Conservation (phyloP, 805 yeast species). For the Saccharomycopsis fibuligera region DNA sequence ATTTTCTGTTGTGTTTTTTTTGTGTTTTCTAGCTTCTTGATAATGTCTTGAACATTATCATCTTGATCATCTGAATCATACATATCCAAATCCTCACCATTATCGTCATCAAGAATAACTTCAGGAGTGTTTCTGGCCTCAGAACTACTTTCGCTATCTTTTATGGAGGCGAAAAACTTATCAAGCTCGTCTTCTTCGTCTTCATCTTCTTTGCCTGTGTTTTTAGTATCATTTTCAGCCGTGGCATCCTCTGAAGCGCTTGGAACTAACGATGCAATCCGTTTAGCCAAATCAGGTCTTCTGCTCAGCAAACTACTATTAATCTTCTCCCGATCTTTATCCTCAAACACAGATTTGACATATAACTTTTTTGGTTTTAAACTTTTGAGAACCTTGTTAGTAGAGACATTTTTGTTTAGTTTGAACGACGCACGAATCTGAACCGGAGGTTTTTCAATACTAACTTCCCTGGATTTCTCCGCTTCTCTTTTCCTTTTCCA, state of each 20-base stretch:
- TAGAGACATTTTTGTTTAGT: not conserved
- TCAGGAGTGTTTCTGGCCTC: conserved; percentile 10
- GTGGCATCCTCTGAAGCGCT: not conserved
- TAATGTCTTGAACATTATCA: conserved; percentile 7
- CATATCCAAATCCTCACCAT: conserved; percentile 6
- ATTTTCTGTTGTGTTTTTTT: conserved; percentile 11
- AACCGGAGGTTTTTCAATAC: not conserved
- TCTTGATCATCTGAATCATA: conserved; percentile 9
- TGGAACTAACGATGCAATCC: too few relatives aligned
- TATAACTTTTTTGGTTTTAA: not conserved
- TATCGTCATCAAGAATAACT: conserved; percentile 3
- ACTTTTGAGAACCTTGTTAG: not conserved
- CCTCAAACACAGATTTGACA: not conserved
- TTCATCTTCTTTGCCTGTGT: not conserved
- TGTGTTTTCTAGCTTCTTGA: conserved; percentile 9
- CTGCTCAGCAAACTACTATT: not conserved
- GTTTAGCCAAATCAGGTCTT: too few relatives aligned
- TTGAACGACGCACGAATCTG: not conserved
- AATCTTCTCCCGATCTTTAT: not conserved
- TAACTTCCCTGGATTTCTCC: conserved; percentile 1
- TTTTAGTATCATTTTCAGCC: not conserved
- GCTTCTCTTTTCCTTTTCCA: conserved; percentile 42
- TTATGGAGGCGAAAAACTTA: not conserved
- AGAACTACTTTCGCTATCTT: not conserved
- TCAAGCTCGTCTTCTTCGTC: conserved; percentile 9